These are phyloP conservation scores for Dalbergia cultrata DNA, from an alignment of 306 rosid genomes.

Conservation along the genomic window DNA sequence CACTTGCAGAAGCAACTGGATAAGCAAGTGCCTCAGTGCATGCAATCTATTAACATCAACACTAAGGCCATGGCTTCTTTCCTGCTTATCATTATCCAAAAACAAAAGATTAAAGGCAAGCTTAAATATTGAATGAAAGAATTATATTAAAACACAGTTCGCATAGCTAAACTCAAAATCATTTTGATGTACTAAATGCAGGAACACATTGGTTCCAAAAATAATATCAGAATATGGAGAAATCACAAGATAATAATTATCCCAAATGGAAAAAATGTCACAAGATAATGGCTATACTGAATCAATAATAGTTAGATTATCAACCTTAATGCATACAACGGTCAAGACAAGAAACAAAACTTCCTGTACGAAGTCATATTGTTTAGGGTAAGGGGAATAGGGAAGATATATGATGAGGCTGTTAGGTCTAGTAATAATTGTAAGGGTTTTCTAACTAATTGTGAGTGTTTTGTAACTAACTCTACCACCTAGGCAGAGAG, in stretches of 20 bases:
- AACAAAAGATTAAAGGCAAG: background rate
- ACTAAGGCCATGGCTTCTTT: conserved; percentile 63
- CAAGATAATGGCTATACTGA: background rate
- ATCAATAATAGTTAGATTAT: conserved; percentile 8
- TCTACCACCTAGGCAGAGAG: too few relatives aligned
- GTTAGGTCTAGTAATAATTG: too few relatives aligned
- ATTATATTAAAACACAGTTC: conserved; percentile 1
- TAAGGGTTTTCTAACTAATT: too few relatives aligned
- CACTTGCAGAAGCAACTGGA: conserved; percentile 89
- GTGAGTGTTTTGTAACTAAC: too few relatives aligned
- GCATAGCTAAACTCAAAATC: background rate
- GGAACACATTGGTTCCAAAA: background rate
- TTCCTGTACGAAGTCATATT: background rate
- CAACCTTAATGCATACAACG: background rate
- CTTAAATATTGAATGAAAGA: background rate
- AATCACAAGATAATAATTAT: background rate
- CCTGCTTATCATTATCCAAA: conserved; percentile 60
- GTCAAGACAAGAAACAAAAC: background rate
- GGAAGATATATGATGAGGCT: too few relatives aligned
- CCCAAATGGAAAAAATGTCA: conserved; percentile 1
- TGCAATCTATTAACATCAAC: conserved; percentile 69
- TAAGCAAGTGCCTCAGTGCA: conserved; percentile 86
- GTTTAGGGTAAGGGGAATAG: too few relatives aligned
- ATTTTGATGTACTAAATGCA: background rate
- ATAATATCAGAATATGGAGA: background rate